Evolutionary conservation across 148 eudicot genomes (phyloP).

Genomic region (Drosera capensis): DNA sequence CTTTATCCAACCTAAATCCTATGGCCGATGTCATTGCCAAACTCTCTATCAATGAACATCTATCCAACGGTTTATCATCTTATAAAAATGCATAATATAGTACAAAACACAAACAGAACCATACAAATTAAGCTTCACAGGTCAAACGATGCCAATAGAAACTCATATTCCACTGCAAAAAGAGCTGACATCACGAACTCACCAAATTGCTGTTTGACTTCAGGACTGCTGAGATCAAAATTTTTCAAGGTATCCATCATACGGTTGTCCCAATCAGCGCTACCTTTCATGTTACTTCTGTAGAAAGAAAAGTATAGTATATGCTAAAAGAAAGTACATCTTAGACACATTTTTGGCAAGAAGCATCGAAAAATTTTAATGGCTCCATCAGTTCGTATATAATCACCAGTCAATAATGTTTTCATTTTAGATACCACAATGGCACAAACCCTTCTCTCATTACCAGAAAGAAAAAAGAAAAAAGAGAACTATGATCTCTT

Average conservation of each 20-base stretch:
- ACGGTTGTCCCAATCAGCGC: conserved; percentile 47
- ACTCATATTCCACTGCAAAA: neutral
- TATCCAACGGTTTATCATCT: too few relatives aligned
- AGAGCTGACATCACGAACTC: conserved; percentile 12
- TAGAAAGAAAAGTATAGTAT: neutral
- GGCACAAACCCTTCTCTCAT: too few relatives aligned
- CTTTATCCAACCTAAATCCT: too few relatives aligned
- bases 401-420: too few relatives aligned
- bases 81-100: too few relatives aligned
- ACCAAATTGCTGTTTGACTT: conserved; percentile 93
- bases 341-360: neutral
- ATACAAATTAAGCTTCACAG: neutral
- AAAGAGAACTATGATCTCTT: neutral
- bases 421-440: too few relatives aligned
- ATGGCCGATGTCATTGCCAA: too few relatives aligned
- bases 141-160: neutral
- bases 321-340: neutral
- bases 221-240: conserved; percentile 80
- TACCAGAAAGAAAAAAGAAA: too few relatives aligned
- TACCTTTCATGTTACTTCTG: conserved; percentile 81
- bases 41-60: too few relatives aligned
- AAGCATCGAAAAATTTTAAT: too few relatives aligned
- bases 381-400: too few relatives aligned
- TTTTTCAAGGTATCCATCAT: conserved; percentile 61
- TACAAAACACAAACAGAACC: neutral